These are phyloP conservation scores for Penicillium verrucosum DNA, from an alignment of 2,329 filamentous ascomycete genomes.

Conservation along the genomic window DNA sequence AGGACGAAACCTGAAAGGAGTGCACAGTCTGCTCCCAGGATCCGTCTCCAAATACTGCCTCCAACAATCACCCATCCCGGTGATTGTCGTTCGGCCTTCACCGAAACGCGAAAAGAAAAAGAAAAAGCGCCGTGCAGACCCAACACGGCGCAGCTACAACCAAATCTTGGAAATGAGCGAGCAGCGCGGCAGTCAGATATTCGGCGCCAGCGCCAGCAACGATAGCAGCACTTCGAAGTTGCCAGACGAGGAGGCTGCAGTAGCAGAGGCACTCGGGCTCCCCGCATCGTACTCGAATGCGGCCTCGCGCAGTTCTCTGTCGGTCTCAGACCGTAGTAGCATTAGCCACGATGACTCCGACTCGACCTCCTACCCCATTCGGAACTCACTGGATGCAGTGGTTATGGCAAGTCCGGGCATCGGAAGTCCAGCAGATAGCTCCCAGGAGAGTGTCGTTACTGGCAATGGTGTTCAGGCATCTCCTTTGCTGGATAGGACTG, in stretches of 20 bases:
- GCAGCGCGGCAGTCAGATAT: conserved; percentile 49
- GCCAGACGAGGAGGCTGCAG: conserved; percentile 50
- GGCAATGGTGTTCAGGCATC: conserved; percentile 8
- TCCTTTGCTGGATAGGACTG: neutral
- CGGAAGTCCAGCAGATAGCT: conserved; percentile 24
- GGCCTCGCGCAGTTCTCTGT: conserved; percentile 35
- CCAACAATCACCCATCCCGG: conserved; percentile 87
- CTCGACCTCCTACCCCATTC: conserved; percentile 20
- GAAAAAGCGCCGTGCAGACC: conserved; percentile 75
- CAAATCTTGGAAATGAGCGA: conserved; percentile 69
- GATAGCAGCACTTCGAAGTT: conserved; percentile 46
- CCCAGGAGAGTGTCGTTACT: conserved; percentile 22
- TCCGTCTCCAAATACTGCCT: conserved; percentile 93
- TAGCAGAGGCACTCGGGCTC: conserved; percentile 49
- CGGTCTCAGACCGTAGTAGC: conserved; percentile 34
- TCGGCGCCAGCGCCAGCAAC: conserved; percentile 49
- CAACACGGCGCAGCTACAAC: conserved; percentile 70
- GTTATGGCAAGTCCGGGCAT: conserved; percentile 23
- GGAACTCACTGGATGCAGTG: conserved; percentile 24
- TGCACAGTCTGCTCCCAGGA: conserved; percentile 81
- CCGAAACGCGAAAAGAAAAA: conserved; percentile 89
- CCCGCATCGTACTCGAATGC: conserved; percentile 31
- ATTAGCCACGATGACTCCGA: conserved; percentile 31
- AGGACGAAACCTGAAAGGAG: conserved; percentile 77
- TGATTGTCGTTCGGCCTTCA: conserved; percentile 84